Conservation (phyloP, 148 eudicot species). For the Cornus florida region DNA sequence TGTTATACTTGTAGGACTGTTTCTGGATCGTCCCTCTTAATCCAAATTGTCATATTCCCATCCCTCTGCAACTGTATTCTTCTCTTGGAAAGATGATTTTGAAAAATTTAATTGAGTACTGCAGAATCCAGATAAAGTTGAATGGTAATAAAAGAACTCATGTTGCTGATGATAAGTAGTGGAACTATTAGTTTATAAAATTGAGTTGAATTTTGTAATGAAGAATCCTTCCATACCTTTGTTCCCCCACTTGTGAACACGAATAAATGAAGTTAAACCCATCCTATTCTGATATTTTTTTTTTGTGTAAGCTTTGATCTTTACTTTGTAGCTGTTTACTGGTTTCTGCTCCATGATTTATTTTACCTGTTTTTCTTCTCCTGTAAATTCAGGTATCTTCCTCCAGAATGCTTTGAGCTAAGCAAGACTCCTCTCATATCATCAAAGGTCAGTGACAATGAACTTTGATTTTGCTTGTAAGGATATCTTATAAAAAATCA, state of each 20-base stretch:
- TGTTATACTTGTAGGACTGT: not conserved
- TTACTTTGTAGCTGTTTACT: not conserved
- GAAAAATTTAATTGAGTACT: not conserved
- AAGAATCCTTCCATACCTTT: not conserved
- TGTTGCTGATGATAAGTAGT: not conserved
- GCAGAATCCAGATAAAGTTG: not conserved
- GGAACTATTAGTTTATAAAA: not conserved
- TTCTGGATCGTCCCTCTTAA: not conserved
- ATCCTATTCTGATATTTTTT: not conserved
- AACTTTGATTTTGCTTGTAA: not conserved
- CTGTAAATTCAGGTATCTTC: slow-evolving; percentile 73
- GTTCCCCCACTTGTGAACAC: not conserved
- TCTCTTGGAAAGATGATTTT: not conserved
- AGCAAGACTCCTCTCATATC: slow-evolving; percentile 90
- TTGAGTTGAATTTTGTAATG: not conserved
- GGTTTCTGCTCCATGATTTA: not conserved
- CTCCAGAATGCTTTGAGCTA: slow-evolving; percentile 99
- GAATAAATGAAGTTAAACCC: not conserved
- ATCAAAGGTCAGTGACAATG: slow-evolving; percentile 64
- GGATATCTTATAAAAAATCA: not conserved
- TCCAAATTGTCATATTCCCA: too few species aligned
- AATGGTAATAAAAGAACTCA: not conserved
- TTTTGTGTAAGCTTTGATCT: not conserved
- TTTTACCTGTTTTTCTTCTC: slow-evolving; percentile 12
- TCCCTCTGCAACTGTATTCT: not conserved